Evolutionary conservation across 2,329 filamentous ascomycete genomes (phyloP).

Genomic region (Corinectria fuckeliana): DNA sequence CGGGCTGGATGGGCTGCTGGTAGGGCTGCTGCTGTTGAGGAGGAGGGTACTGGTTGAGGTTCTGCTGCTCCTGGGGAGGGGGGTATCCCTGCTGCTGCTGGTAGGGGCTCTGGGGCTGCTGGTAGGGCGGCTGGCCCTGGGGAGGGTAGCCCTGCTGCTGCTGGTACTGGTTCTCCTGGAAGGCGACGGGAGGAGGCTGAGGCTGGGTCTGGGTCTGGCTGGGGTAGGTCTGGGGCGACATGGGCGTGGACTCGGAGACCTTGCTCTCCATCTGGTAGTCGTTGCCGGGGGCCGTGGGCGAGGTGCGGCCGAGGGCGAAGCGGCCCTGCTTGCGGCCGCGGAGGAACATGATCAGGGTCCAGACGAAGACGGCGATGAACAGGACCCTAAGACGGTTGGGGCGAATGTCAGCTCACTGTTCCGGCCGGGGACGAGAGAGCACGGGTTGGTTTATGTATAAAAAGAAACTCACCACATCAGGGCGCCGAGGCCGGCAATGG

Average conservation of each 20-base stretch:
- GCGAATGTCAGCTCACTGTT: conserved; percentile 6
- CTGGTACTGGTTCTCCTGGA: conserved; percentile 27
- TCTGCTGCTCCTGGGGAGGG: conserved; percentile 31
- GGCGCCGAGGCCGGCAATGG: conserved; percentile 52
- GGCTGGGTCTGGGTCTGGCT: conserved; percentile 28
- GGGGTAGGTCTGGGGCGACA: conserved; percentile 28
- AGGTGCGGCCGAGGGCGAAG: conserved; percentile 35
- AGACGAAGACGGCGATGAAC: conserved; percentile 47
- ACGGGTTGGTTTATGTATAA: not conserved
- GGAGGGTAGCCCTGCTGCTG: conserved; percentile 18
- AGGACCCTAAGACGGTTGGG: conserved; percentile 44
- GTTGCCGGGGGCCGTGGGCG: conserved; percentile 24
- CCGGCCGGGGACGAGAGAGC: not conserved
- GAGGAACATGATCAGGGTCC: conserved; percentile 45
- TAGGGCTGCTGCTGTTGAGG: conserved; percentile 26
- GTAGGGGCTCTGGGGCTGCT: conserved; percentile 38
- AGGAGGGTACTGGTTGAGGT: conserved; percentile 29
- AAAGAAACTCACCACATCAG: conserved; percentile 46
- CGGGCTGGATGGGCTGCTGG: conserved; percentile 24
- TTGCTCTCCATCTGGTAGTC: conserved; percentile 46
- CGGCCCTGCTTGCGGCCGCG: conserved; percentile 47
- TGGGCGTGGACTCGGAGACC: conserved; percentile 34
- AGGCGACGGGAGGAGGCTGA: conserved; percentile 20
- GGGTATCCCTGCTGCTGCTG: conserved; percentile 38
- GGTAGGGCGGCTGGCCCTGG: conserved; percentile 25